Conservation (phyloP, 2,329 filamentous ascomycete genomes). For the Trichoderma polysporum region DNA sequence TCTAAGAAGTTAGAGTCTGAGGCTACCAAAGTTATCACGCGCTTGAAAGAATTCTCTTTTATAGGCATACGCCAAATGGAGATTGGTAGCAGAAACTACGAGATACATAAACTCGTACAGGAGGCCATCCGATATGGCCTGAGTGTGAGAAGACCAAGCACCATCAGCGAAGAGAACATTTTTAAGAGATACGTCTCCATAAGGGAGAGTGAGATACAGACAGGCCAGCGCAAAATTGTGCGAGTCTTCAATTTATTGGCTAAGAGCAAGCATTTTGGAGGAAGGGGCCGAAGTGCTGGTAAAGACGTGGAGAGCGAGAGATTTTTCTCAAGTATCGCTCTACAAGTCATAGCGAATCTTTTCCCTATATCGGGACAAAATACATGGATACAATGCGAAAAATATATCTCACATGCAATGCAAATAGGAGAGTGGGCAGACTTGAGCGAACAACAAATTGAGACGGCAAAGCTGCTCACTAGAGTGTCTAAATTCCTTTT, state of each 20-base stretch:
- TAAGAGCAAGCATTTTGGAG: neutral
- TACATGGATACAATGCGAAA: neutral
- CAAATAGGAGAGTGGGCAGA: neutral
- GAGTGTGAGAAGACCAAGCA: neutral
- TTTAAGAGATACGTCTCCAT: neutral
- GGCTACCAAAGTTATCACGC: neutral
- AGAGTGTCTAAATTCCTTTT: neutral
- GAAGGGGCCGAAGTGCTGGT: neutral
- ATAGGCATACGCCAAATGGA: neutral
- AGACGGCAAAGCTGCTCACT: neutral
- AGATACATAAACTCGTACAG: slow-evolving; percentile 6
- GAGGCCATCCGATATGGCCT: neutral
- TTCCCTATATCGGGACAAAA: neutral
- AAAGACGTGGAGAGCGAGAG: neutral
- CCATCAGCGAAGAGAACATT: neutral
- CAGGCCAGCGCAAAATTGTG: neutral
- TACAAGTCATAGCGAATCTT: neutral
- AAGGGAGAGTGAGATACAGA: neutral
- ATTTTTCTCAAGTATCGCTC: neutral
- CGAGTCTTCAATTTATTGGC: rapidly evolving
- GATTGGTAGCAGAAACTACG: neutral
- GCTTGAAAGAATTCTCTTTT: neutral
- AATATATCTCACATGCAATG: neutral
- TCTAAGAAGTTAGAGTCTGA: neutral
- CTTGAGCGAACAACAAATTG: neutral